Conservation (phyloP, 495 filamentous ascomycete genomes). For the Tuber umbilicatum region DNA sequence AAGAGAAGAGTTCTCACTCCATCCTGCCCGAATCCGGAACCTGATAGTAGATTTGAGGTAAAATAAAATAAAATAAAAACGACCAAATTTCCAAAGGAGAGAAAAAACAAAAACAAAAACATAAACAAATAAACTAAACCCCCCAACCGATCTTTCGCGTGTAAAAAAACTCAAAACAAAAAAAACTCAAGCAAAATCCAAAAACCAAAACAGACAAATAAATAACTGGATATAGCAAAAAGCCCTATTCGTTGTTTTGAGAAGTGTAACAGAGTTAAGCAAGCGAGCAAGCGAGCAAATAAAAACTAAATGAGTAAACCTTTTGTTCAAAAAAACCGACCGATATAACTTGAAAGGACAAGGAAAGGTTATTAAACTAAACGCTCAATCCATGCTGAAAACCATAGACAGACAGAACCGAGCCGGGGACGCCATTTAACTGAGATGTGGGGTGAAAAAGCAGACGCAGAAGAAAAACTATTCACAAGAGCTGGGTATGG, state of each 20-base stretch:
- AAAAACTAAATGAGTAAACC: conserved; percentile 10
- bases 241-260: background rate
- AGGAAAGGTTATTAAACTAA: conserved; percentile 15
- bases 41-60: too few relatives aligned
- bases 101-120: background rate
- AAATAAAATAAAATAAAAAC: background rate
- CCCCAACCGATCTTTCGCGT: conserved; percentile 2
- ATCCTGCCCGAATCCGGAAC: background rate
- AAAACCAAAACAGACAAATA: background rate
- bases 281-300: conserved; percentile 2
- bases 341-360: background rate
- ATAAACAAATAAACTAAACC: background rate
- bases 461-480: conserved; percentile 28
- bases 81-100: background rate
- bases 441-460: conserved; percentile 27
- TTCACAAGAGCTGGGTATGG: background rate
- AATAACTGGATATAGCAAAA: background rate
- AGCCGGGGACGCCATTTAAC: conserved; percentile 41
- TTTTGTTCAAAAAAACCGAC: conserved; percentile 5
- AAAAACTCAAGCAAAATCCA: background rate
- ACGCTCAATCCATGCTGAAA: conserved; percentile 43
- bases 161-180: background rate
- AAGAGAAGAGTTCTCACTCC: background rate
- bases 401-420: conserved; percentile 40
- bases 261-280: background rate